Conservation (phyloP, 371 early-diverging fungal species). For the Mucor indicus region DNA sequence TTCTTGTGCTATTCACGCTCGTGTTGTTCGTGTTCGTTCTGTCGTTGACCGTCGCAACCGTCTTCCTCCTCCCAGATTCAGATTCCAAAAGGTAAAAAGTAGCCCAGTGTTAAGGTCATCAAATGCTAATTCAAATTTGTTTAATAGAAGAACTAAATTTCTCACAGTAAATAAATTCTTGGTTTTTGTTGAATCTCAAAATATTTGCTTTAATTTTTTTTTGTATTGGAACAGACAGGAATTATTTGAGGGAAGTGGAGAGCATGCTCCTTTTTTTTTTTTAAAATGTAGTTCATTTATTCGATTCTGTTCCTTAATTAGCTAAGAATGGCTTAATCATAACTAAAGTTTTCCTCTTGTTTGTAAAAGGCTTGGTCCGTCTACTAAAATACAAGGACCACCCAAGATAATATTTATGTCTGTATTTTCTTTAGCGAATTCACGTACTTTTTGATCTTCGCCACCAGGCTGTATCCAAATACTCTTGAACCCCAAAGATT, state of each 20-base stretch:
- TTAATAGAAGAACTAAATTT: too few relatives aligned
- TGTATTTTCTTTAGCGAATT: slow-evolving; percentile 34
- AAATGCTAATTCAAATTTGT: too few relatives aligned
- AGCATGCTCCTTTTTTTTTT: not conserved
- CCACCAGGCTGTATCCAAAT: slow-evolving; percentile 87
- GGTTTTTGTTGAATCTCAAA: too few relatives aligned
- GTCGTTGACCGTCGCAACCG: slow-evolving; percentile 88
- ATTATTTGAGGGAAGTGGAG: too few relatives aligned
- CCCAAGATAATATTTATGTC: slow-evolving; percentile 62
- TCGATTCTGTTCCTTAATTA: too few relatives aligned
- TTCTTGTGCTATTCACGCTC: slow-evolving; percentile 97
- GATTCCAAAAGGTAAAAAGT: slow-evolving; percentile 56
- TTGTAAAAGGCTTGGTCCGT: slow-evolving; percentile 38
- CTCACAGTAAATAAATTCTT: too few relatives aligned
- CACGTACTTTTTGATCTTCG: slow-evolving; percentile 53
- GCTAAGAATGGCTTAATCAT: too few relatives aligned
- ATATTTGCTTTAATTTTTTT: too few relatives aligned
- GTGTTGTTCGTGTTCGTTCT: slow-evolving; percentile 97
- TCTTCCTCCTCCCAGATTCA: slow-evolving; percentile 86
- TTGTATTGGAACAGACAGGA: not conserved
- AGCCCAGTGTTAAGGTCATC: too few relatives aligned
- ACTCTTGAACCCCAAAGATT: slow-evolving; percentile 56
- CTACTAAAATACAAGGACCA: slow-evolving; percentile 75
- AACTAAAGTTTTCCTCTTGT: not conserved
- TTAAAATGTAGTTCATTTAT: too few relatives aligned